These are phyloP conservation scores for Eimeria acervulina DNA, from an alignment of 169 alveolate genomes.

Conservation along the genomic window DNA sequence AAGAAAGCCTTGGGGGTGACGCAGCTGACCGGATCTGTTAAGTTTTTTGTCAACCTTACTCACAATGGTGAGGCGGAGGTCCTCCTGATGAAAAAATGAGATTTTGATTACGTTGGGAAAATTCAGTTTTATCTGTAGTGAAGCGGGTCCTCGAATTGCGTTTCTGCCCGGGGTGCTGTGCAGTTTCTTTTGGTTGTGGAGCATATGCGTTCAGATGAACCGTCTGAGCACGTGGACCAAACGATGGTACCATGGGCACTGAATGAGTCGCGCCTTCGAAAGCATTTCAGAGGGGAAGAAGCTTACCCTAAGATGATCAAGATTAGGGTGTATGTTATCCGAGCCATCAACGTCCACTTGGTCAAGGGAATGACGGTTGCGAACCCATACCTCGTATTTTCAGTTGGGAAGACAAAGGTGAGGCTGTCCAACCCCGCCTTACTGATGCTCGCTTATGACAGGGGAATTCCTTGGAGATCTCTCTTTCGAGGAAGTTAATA, in stretches of 20 bases:
- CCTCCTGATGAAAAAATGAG: not conserved
- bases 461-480: not conserved
- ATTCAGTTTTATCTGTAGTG: not conserved
- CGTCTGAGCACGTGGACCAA: slow-evolving; percentile 70
- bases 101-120: not conserved
- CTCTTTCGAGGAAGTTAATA: not conserved
- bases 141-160: no score
- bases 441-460: not conserved
- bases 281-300: slow-evolving; percentile 86
- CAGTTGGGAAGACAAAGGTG: slow-evolving; percentile 88
- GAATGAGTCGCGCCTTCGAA: slow-evolving; percentile 75
- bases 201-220: slow-evolving; percentile 46
- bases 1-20: slow-evolving; percentile 72
- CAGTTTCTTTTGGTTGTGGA: not conserved
- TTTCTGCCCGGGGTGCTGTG: not conserved
- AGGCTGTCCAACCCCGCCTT: not conserved
- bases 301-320: slow-evolving; percentile 89
- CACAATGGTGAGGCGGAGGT: slow-evolving; percentile 61
- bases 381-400: slow-evolving; percentile 88
- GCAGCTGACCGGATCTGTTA: slow-evolving; percentile 66
- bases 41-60: slow-evolving; percentile 73
- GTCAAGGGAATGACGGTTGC: slow-evolving; percentile 81
- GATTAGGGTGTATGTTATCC: slow-evolving; percentile 90
- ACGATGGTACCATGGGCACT: slow-evolving; percentile 68
- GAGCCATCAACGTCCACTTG: slow-evolving; percentile 86